Evolutionary conservation across 1,284 basidiomycete genomes (phyloP).

Genomic region (Sparassis latifolia): DNA sequence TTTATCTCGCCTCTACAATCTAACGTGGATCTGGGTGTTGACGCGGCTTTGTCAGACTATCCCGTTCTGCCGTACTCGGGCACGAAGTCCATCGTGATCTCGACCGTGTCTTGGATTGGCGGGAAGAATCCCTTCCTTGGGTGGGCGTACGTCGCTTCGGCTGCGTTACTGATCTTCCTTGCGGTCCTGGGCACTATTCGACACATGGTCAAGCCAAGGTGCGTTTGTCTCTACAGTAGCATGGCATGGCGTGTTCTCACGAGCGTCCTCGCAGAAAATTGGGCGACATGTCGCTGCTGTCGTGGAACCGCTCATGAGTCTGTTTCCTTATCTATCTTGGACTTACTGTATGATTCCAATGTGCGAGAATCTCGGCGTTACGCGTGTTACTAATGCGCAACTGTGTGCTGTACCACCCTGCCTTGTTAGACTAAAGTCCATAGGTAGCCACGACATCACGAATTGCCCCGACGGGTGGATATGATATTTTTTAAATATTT

Average conservation of each 20-base stretch:
- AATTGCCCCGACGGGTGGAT: too few species aligned
- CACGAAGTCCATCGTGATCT: conserved; percentile 95
- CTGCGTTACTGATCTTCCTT: conserved; percentile 82
- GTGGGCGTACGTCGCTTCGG: conserved; percentile 91
- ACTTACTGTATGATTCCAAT: background rate
- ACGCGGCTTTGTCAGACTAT: conserved; percentile 60
- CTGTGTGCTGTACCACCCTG: too few species aligned
- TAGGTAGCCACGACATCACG: too few species aligned
- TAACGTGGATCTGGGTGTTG: background rate
- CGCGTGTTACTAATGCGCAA: too few species aligned
- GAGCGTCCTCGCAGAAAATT: conserved; percentile 44
- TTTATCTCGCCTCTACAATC: conserved; percentile 24
- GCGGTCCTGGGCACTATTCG: conserved; percentile 86
- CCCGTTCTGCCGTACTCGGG: conserved; percentile 90
- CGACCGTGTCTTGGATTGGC: conserved; percentile 96
- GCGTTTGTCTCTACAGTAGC: conserved; percentile 27
- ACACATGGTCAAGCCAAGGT: conserved; percentile 91
- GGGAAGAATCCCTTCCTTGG: conserved; percentile 97
- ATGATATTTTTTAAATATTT: too few species aligned
- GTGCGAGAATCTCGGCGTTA: too few species aligned
- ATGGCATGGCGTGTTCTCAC: conserved; percentile 1
- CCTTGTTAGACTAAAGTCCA: too few species aligned
- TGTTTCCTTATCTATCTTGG: background rate
- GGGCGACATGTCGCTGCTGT: conserved; percentile 80
- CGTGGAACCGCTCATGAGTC: conserved; percentile 64